Conservation (phyloP, 1,139 yeast genomes). For the Debaryomyces sp. region DNA sequence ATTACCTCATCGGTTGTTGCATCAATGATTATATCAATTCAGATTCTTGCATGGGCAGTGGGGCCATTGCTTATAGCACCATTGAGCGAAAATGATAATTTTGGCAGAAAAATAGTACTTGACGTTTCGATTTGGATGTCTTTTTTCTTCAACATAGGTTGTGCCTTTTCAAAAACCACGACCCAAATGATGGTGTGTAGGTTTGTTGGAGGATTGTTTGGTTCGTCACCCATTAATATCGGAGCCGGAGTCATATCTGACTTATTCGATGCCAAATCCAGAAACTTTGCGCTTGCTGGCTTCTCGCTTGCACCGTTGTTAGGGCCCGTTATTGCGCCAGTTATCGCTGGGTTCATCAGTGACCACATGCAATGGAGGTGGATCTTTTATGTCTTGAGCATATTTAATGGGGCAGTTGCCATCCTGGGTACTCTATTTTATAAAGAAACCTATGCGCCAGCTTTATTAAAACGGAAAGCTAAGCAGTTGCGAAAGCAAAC, state of each 20-base stretch:
- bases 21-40: slow-evolving; percentile 48
- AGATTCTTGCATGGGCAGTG: slow-evolving; percentile 50
- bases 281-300: slow-evolving; percentile 46
- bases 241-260: slow-evolving; percentile 48
- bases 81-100: slow-evolving; percentile 43
- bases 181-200: slow-evolving; percentile 44
- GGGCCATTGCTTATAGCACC: slow-evolving; percentile 51
- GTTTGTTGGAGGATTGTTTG: slow-evolving; percentile 43
- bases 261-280: slow-evolving; percentile 39
- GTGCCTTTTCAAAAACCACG: slow-evolving; percentile 43
- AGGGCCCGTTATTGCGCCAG: slow-evolving; percentile 67
- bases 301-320: slow-evolving; percentile 48
- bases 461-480: slow-evolving; percentile 37
- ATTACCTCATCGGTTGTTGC: slow-evolving; percentile 32
- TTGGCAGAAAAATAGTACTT: slow-evolving; percentile 45
- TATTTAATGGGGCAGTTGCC: slow-evolving; percentile 45
- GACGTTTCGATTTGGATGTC: slow-evolving; percentile 41
- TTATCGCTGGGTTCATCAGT: slow-evolving; percentile 59
- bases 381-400: slow-evolving; percentile 45
- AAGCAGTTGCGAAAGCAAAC: slow-evolving; percentile 33
- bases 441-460: slow-evolving; percentile 46
- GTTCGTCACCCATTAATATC: slow-evolving; percentile 47
- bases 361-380: slow-evolving; percentile 48
- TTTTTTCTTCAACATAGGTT: slow-evolving; percentile 40
- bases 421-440: slow-evolving; percentile 36